Evolutionary conservation across 176 grass and related monocot species (phyloP).

Genomic region (Oryza nivara): DNA sequence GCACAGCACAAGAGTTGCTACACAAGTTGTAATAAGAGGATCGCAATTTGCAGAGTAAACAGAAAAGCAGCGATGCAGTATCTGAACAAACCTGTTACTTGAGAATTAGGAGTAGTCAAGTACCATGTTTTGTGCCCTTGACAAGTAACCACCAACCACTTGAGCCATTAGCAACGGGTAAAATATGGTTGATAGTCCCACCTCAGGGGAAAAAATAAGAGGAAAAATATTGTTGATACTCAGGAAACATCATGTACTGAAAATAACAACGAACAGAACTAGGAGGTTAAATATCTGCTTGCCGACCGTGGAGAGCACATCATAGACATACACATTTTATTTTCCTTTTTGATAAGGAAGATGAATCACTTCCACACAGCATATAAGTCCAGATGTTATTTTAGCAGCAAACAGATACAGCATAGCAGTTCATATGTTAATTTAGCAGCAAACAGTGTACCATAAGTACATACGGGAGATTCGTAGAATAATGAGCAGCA

Average conservation of each 20-base stretch:
- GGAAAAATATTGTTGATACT: not conserved
- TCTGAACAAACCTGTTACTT: not conserved
- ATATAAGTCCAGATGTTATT: not conserved
- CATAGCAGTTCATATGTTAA: not conserved
- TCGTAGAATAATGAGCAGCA: not conserved
- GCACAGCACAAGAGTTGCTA: too few species aligned
- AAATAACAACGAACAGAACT: not conserved
- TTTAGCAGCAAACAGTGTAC: not conserved
- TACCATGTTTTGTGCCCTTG: not conserved
- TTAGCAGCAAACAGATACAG: not conserved
- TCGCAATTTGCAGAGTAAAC: not conserved
- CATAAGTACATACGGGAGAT: not conserved
- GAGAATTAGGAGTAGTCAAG: not conserved
- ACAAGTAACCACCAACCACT: not conserved
- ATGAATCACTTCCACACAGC: not conserved
- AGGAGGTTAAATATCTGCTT: not conserved
- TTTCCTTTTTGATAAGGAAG: not conserved
- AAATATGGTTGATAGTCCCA: not conserved
- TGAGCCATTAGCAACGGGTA: not conserved
- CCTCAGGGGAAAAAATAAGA: not conserved
- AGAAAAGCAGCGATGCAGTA: not conserved
- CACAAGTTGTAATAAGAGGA: not conserved
- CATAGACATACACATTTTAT: too few species aligned
- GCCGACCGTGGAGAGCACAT: not conserved
- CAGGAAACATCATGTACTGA: constrained; percentile 5